Evolutionary conservation across 1,284 basidiomycete species (phyloP).

Genomic region (Ceratobasidium theobromae): DNA sequence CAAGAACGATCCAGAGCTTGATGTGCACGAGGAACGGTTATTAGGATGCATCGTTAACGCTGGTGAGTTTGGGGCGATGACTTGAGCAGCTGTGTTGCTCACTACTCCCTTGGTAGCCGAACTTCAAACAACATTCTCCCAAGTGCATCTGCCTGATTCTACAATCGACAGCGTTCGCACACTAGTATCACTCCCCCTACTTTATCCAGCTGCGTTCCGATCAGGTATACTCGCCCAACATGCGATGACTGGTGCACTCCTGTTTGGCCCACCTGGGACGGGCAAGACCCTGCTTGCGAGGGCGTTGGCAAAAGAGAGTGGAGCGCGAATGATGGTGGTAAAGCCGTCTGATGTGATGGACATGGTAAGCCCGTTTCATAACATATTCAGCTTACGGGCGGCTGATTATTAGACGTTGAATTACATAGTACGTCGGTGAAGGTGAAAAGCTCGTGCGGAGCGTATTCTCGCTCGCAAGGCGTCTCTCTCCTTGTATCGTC

Average conservation of each 20-base stretch:
- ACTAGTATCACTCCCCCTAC: constrained; percentile 86
- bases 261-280: constrained; percentile 88
- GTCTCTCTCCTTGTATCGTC: constrained; percentile 88
- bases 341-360: constrained; percentile 86
- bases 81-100: constrained; percentile 19
- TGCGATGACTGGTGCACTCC: constrained; percentile 80
- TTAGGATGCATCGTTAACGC: constrained; percentile 83
- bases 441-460: constrained; percentile 92
- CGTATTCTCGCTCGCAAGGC: constrained; percentile 85
- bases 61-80: constrained; percentile 47
- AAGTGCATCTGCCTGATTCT: constrained; percentile 83
- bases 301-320: constrained; percentile 88
- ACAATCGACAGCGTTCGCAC: constrained; percentile 88
- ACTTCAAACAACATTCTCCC: constrained; percentile 78
- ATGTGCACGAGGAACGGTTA: constrained; percentile 73
- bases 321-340: constrained; percentile 83
- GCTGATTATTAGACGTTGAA: not conserved
- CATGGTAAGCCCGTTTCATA: constrained; percentile 58
- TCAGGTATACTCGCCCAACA: constrained; percentile 90
- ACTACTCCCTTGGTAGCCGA: constrained; percentile 49
- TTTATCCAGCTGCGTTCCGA: constrained; percentile 88
- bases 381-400: constrained; percentile 35
- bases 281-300: constrained; percentile 89
- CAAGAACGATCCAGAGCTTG: constrained; percentile 71
- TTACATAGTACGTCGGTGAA: constrained; percentile 84